These are phyloP conservation scores for Ophiostoma montium DNA, from an alignment of 2,329 filamentous ascomycete species.

Conservation along the genomic window DNA sequence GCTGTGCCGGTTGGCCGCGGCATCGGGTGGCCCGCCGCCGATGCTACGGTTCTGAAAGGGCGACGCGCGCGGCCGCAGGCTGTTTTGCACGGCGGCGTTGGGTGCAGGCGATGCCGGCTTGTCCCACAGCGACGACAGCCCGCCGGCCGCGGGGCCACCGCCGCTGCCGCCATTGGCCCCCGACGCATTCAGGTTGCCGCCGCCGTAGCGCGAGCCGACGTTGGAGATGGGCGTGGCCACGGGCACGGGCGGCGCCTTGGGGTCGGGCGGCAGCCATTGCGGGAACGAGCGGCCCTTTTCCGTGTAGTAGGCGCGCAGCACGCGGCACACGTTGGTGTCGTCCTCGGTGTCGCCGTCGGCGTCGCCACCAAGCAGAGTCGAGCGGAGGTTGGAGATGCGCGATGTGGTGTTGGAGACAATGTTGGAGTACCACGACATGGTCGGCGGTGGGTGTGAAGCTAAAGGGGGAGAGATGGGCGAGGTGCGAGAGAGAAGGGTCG, in stretches of 20 bases:
- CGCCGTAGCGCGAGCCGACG: slow-evolving; percentile 41
- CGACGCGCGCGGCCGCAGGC: neutral
- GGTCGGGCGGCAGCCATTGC: slow-evolving; percentile 77
- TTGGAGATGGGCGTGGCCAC: slow-evolving; percentile 34
- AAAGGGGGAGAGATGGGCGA: neutral
- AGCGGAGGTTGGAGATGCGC: slow-evolving; percentile 50
- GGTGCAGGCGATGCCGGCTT: slow-evolving; percentile 17
- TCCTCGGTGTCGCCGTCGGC: slow-evolving; percentile 65
- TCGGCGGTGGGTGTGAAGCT: neutral
- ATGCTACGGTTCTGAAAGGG: slow-evolving; percentile 12
- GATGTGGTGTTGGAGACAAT: slow-evolving; percentile 51
- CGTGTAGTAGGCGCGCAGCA: slow-evolving; percentile 81
- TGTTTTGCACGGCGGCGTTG: slow-evolving; percentile 16
- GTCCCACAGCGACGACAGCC: slow-evolving; percentile 46
- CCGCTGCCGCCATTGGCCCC: too few relatives aligned
- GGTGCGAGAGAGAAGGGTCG: slow-evolving; percentile 34
- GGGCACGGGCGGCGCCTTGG: slow-evolving; percentile 50
- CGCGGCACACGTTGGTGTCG: slow-evolving; percentile 87
- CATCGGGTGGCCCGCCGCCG: slow-evolving; percentile 14
- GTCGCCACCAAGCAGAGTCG: slow-evolving; percentile 53
- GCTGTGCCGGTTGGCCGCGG: slow-evolving; percentile 15
- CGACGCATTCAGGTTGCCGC: slow-evolving; percentile 21
- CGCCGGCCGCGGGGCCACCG: slow-evolving; percentile 20
- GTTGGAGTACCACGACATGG: slow-evolving; percentile 54
- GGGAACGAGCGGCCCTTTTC: slow-evolving; percentile 76